Base-by-base conservation (phyloP, 768 basidiomycete species). In the Jaapia argillacea region DNA sequence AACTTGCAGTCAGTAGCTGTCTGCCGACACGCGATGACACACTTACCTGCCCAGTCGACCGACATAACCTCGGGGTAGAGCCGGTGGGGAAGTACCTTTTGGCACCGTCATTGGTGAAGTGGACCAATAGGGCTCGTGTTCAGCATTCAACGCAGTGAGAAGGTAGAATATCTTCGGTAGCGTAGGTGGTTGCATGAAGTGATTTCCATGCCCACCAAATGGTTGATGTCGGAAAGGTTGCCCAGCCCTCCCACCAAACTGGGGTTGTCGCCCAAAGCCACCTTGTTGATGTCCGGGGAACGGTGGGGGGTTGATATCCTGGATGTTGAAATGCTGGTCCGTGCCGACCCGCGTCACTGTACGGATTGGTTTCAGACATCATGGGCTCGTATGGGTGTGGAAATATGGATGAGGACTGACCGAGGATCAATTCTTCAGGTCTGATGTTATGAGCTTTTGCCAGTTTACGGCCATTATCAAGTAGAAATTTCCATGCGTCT, bases 151-250 rank as follows among this genome's bases (percentile, higher is more conserved):
- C 0, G 70, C 66, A 0, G 71, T 72, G 42, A 70, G 64, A 23
- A 71, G 54, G 40, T 71, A 73, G 44, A 66, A 55, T 27, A 71
- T 58, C 4, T 58, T 57, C 2, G 69, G 67, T n/a, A 63, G 48
- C 6, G 45, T 45, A 12, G 24, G 44, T 12, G 57, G 37, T 41
- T 41, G 47, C 38, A 28, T 39, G 24, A 6, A 45, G 33, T 36
- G 36, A n/a, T 47, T 48, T 40, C 16, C 38, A 24, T 37, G 45
- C 40, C 16, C 45, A 41, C 24, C 41, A 40, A 42, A 25, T 20
- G 53, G 47, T 26, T 54, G 51, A 24, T 46, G 45, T 26, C 45
- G 31, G 24, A 47, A n/a, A n/a, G n/a, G n/a, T n/a, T n/a, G n/a
- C n/a, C n/a, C n/a, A n/a, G n/a, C n/a, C n/a, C n/a, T n/a, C n/a